Conservation (phyloP, 2,329 filamentous ascomycete genomes). For the Scopulariopsis brevicaulis region DNA sequence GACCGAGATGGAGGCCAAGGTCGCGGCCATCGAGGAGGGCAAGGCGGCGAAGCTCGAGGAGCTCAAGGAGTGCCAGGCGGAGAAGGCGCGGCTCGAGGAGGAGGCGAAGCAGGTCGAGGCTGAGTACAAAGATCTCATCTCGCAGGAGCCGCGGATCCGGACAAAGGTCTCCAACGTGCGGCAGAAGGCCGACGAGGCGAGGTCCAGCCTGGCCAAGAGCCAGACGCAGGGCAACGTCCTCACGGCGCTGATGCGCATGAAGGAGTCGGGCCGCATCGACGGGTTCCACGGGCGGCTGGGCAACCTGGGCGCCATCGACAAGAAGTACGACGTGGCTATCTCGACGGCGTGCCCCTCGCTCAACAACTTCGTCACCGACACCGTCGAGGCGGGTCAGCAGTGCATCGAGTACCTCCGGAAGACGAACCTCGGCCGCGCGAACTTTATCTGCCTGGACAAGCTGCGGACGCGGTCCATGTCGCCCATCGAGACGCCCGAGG, state of each 20-base stretch:
- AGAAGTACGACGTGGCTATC: constrained; percentile 94
- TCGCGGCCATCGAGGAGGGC: constrained; percentile 60
- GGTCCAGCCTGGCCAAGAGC: constrained; percentile 77
- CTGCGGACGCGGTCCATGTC: constrained; percentile 68
- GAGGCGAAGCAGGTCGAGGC: constrained; percentile 61
- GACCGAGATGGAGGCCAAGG: constrained; percentile 72
- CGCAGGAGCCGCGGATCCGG: constrained; percentile 73
- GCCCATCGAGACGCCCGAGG: constrained; percentile 77
- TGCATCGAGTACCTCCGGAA: constrained; percentile 97
- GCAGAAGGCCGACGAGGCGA: constrained; percentile 92
- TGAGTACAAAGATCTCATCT: constrained; percentile 59
- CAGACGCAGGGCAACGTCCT: constrained; percentile 92
- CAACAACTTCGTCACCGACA: constrained; percentile 95
- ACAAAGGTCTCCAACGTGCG: constrained; percentile 78
- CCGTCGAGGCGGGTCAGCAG: constrained; percentile 90
- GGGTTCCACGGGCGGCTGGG: constrained; percentile 94
- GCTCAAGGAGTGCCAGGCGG: constrained; percentile 62
- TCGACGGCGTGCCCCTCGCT: constrained; percentile 88
- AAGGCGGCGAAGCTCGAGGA: constrained; percentile 60
- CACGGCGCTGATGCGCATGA: constrained; percentile 83
- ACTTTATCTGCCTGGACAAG: constrained; percentile 93
- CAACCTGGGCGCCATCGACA: constrained; percentile 86
- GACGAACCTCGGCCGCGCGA: constrained; percentile 91
- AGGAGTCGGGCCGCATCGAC: constrained; percentile 91
- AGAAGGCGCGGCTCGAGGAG: constrained; percentile 62